These are phyloP conservation scores for Coemansia umbellata DNA, from an alignment of 192 early-diverging fungal genomes.

Conservation along the genomic window DNA sequence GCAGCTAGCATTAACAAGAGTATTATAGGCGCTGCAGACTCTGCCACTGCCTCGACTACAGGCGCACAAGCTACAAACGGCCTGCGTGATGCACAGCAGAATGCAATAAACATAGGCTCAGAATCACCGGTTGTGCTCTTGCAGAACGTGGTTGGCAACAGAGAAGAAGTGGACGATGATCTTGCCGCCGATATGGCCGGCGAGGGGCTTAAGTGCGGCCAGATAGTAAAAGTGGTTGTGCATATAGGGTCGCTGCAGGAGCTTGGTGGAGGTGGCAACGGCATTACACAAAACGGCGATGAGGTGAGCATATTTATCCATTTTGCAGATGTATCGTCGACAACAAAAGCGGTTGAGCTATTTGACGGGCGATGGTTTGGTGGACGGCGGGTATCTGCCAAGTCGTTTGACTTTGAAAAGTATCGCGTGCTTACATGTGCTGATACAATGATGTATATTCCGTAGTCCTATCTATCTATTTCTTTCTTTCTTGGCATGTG, in stretches of 20 bases:
- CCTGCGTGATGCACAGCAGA: constrained; percentile 31
- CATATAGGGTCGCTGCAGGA: constrained; percentile 47
- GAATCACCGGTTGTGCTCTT: constrained; percentile 57
- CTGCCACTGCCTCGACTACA: not conserved
- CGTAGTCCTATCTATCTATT: constrained; percentile 16
- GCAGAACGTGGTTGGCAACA: constrained; percentile 65
- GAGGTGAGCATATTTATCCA: constrained; percentile 75
- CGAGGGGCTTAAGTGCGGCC: constrained; percentile 79
- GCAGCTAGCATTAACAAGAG: constrained; percentile 35
- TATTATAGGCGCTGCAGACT: constrained; percentile 5
- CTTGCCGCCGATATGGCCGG: constrained; percentile 79
- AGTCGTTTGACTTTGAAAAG: constrained; percentile 56
- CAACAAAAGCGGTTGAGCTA: constrained; percentile 52
- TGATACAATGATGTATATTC: constrained; percentile 49
- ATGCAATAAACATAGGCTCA: not conserved
- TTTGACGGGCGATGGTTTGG: constrained; percentile 84
- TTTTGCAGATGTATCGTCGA: constrained; percentile 55
- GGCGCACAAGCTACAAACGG: constrained; percentile 6
- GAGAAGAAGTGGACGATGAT: constrained; percentile 73
- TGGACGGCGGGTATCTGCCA: constrained; percentile 65
- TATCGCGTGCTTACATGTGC: constrained; percentile 50
- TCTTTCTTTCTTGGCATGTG: constrained; percentile 7
- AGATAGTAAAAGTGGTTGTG: constrained; percentile 62
- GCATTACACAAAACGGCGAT: constrained; percentile 21
- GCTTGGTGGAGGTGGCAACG: not conserved